These are phyloP conservation scores for Zymoseptoria brevis DNA, from an alignment of 2,329 filamentous ascomycete species.

Conservation along the genomic window DNA sequence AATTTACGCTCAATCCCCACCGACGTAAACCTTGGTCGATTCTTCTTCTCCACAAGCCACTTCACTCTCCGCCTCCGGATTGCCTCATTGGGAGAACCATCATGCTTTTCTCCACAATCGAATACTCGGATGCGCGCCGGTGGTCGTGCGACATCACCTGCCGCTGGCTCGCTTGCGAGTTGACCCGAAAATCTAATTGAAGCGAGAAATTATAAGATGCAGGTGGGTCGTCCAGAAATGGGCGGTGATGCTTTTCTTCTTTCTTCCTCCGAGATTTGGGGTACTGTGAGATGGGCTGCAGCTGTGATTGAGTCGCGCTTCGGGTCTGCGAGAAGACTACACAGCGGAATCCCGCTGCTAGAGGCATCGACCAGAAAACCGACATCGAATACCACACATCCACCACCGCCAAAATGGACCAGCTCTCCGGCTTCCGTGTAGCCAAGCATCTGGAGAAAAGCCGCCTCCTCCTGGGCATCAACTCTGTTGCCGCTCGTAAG, in stretches of 20 bases:
- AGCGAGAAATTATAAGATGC: neutral
- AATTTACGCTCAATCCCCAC: neutral
- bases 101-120: neutral
- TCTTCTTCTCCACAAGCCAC: neutral
- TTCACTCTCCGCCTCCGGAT: neutral
- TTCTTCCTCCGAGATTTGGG: too few species aligned
- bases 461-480: constrained; percentile 52
- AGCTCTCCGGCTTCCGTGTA: constrained; percentile 20
- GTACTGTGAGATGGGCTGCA: too few species aligned
- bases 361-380: neutral
- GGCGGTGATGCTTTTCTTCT: too few species aligned
- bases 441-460: constrained; percentile 44
- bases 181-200: neutral
- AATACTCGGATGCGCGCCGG: neutral
- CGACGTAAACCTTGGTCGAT: neutral
- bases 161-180: neutral
- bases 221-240: too few species aligned
- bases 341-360: too few species aligned
- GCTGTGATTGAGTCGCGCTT: too few species aligned
- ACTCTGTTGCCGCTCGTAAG: constrained; percentile 24
- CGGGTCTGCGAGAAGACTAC: too few species aligned
- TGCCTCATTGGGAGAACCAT: neutral
- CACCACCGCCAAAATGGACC: constrained; percentile 15
- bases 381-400: neutral
- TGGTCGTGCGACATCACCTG: neutral